Base-by-base conservation (phyloP, 1,139 yeast genomes). In the Pichia sp. region DNA sequence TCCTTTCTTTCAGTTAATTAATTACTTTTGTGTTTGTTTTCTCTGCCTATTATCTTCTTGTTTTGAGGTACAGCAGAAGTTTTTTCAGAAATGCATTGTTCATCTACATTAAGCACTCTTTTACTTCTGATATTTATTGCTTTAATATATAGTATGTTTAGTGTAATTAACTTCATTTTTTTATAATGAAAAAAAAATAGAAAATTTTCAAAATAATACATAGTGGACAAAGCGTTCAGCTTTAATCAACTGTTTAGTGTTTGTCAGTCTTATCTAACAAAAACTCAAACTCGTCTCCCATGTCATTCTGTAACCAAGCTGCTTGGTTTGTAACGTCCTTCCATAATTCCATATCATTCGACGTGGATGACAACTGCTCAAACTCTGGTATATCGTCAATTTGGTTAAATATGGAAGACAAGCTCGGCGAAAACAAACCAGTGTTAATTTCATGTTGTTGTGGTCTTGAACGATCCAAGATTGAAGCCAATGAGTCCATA, bases 311-410 rank as follows among this genome's bases (percentile, higher is more conserved):
- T 52, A 85, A 69, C 93, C 93, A 86, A 66, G 77, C 86, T 13
- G 95, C 90, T 66, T 82, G 90, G 66, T 78, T 78, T 2, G 89
- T 81, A 59, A 87, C 82, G 63, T 85, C 89, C 66, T 82, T 81
- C 92, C 95, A 84, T 52, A 89, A 69, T 62, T 85, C 79, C 61
- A 81, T 79, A 63, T 86, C 90, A 72, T 67, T 70, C 8, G 72
- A 67, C 46, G 61, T 64, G n/a, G 65, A 62, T 13, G 60, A 55
- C 34, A 71, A 49, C 8, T 51, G 57, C 19, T 65, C 67, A 53
- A 66, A 58, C 36, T 61, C 63, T 4, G 67, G 66, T 32, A 65
- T 60, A 50, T 64, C 67, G 44, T 66, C 67, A 4, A 64, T 56
- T n/a, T 61, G 63, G 11, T 61, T 58, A 31, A 65, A 56, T 15